These are phyloP conservation scores for Macrocybe gigantea DNA, from an alignment of 768 basidiomycete species.

Conservation along the genomic window DNA sequence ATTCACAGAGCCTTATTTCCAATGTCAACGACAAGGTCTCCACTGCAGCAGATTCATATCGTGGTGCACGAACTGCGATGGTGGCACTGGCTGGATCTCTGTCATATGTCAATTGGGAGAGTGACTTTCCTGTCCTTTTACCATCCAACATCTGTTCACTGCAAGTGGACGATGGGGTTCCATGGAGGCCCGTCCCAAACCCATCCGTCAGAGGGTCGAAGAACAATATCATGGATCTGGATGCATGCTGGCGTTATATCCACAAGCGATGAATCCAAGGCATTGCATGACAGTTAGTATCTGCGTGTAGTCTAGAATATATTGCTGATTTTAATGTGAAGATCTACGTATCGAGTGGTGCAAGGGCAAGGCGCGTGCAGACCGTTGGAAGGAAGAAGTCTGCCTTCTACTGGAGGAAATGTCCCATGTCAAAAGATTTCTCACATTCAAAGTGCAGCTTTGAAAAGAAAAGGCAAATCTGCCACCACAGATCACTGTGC, in stretches of 20 bases:
- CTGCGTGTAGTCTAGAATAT: background rate
- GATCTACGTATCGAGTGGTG: conserved; percentile 18
- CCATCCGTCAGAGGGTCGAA: background rate
- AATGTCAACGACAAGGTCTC: background rate
- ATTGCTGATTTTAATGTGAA: background rate
- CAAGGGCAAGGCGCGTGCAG: conserved; percentile 14
- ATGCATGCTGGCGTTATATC: background rate
- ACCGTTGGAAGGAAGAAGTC: conserved; percentile 20
- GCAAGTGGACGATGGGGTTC: too few species aligned
- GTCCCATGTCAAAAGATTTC: conserved; percentile 13
- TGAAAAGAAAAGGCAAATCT: too few species aligned
- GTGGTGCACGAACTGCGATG: conserved; percentile 2
- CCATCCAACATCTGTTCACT: background rate
- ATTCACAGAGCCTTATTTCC: background rate
- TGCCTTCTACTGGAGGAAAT: conserved; percentile 20
- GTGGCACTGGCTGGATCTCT: background rate
- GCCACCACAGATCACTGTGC: too few species aligned
- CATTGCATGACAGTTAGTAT: background rate
- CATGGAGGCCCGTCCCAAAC: too few species aligned
- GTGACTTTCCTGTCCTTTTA: background rate
- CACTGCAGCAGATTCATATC: conserved; percentile 2
- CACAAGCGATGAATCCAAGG: background rate
- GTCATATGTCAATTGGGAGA: background rate
- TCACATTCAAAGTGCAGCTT: too few species aligned
- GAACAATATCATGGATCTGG: background rate